phyloP scores from a whole-genome alignment of 179 eudicot genomes.

The Vitellaria paradoxa region DNA sequence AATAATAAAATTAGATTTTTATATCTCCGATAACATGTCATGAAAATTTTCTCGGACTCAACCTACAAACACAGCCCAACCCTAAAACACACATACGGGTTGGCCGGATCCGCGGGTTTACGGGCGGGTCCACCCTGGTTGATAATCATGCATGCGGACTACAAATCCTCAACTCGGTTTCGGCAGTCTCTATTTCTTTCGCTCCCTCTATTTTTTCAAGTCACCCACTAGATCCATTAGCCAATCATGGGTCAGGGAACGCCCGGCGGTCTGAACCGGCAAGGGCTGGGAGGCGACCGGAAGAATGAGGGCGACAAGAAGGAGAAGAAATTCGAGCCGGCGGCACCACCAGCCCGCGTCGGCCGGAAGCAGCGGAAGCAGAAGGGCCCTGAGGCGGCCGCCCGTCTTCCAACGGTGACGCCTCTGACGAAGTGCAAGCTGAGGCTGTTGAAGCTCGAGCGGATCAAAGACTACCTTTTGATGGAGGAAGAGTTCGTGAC shows the following conservation, averaged over 20 bases:
- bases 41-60: no score
- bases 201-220: slow-evolving; percentile 8
- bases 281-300: slow-evolving; percentile 41
- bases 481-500: slow-evolving; percentile 87
- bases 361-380: slow-evolving; percentile 82
- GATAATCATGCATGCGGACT: no score
- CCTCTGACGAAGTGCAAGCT: slow-evolving; percentile 71
- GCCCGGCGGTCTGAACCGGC: slow-evolving; percentile 62
- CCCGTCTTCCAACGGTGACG: slow-evolving; percentile 66
- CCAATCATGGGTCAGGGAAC: slow-evolving; percentile 61
- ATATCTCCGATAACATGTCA: no score
- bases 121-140: no score
- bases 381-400: slow-evolving; percentile 69
- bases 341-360: slow-evolving; percentile 75
- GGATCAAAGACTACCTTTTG: slow-evolving; percentile 64
- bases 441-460: slow-evolving; percentile 60
- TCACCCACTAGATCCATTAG: not conserved
- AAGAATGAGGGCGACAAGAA: slow-evolving; percentile 59
- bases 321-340: slow-evolving; percentile 72
- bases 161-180: no score
- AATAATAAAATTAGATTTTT: no score
- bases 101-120: no score
- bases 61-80: no score
- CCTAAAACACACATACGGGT: no score
- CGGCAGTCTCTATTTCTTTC: not conserved